Evolutionary conservation across 1,284 basidiomycete genomes (phyloP).

Genomic region (Ganoderma multipileum): DNA sequence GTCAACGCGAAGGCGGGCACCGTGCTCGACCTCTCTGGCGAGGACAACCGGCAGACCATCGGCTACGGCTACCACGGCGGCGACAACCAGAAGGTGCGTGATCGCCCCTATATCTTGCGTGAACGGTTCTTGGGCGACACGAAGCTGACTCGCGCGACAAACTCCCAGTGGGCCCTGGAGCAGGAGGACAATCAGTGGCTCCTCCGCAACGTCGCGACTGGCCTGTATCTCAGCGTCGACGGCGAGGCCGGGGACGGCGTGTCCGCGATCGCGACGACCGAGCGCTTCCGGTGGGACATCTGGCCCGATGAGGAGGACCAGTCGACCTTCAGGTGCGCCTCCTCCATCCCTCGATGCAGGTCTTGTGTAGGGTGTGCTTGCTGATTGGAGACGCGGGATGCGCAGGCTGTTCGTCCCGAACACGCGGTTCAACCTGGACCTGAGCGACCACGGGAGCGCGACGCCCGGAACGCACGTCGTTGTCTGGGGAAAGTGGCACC

Average conservation of each 20-base stretch:
- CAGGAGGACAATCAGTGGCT: neutral
- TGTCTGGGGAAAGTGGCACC: neutral
- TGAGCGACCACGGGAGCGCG: slow-evolving; percentile 1
- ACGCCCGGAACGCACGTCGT: neutral
- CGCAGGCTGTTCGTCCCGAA: neutral
- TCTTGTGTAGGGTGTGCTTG: neutral
- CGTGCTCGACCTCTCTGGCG: slow-evolving; percentile 60
- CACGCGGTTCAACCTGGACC: neutral
- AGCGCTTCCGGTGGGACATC: neutral
- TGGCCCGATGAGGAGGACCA: neutral
- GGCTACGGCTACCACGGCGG: slow-evolving; percentile 53
- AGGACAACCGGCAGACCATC: slow-evolving; percentile 50
- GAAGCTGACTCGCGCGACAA: too few species aligned
- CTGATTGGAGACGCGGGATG: neutral
- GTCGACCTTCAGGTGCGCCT: neutral
- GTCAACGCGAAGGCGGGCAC: slow-evolving; percentile 57
- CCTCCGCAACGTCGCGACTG: neutral
- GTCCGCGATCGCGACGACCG: neutral
- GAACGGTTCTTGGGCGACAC: too few species aligned
- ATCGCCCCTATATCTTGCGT: too few species aligned
- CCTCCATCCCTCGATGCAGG: neutral
- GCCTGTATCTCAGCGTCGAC: neutral
- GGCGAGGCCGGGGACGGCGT: neutral
- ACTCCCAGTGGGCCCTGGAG: neutral
- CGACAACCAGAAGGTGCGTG: slow-evolving; percentile 54